A percentile compares a stretch with the other conserved stretches of the same genome.
Conservation (phyloP, 768 basidiomycete species). For the Amanita jacksonii region DNA sequence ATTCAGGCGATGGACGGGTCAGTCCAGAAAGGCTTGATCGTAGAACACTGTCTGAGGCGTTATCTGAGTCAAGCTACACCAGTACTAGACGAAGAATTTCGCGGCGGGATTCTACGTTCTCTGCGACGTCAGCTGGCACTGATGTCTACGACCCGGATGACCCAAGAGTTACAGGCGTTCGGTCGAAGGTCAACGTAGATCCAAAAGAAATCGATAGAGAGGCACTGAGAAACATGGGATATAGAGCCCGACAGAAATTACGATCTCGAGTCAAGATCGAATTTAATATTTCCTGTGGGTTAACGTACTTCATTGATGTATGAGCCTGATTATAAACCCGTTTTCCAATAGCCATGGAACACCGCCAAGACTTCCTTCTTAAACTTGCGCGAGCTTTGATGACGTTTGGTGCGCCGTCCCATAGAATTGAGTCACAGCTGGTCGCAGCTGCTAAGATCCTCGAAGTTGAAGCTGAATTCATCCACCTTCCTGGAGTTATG, state of each 20-base stretch:
- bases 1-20: constrained; percentile 6
- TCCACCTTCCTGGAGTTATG: constrained; percentile 73
- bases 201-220: constrained; percentile 54
- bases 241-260: constrained; percentile 57
- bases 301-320: constrained; percentile 2
- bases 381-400: constrained; percentile 82
- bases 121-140: constrained; percentile 31
- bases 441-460: constrained; percentile 82
- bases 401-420: constrained; percentile 88
- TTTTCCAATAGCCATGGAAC: constrained; percentile 47
- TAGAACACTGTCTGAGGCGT: background rate
- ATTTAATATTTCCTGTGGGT: constrained; percentile 63
- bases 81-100: constrained; percentile 21
- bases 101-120: constrained; percentile 36
- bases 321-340: background rate
- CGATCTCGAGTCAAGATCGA: constrained; percentile 57
- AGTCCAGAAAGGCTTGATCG: constrained; percentile 9
- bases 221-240: constrained; percentile 54
- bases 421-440: constrained; percentile 89
- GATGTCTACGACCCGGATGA: constrained; percentile 64
- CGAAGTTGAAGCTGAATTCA: constrained; percentile 86
- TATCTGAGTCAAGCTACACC: constrained; percentile 11
- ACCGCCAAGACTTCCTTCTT: constrained; percentile 79
- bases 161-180: constrained; percentile 54
- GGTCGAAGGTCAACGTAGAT: constrained; percentile 41